Base-by-base conservation (phyloP, 2,329 filamentous ascomycete genomes). In the Chrysosphaeria jannelii region DNA sequence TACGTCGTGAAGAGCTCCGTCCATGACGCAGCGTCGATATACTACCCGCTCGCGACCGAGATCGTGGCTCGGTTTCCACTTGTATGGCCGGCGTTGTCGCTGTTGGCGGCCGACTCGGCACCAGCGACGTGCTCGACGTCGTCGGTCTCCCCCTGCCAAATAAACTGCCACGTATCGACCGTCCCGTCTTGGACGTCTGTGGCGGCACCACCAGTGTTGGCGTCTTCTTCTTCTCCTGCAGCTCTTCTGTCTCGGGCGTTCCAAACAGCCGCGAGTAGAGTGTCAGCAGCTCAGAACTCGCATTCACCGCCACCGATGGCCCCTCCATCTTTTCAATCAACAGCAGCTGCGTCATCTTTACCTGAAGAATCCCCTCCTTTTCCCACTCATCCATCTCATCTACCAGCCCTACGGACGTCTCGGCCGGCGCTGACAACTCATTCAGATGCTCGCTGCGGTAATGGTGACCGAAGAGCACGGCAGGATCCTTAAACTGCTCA, bases 341-440 rank as follows among this genome's bases (percentile, higher is more conserved):
- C 4, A 71, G 58, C 28, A 97, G 51, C 36, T 93, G 79, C 8
- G 81, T 91, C 61, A 93, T 89, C 42, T 89, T 89, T 29, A 91
- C 65, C 41, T 93, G 74, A n/a, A 97, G 46, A 20, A 97, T 67
- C 23, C 62, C 60, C 40, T 79, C 74, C 38, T 78, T 88, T 38
- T 93, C 79, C 13, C 64, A 61, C 27, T 66, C 61, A 30, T 76
- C 69, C 63, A 91, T 74, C 21, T 72, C 63, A 32, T 81, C 70
- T 1, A 88, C 55, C 22, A 74, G 38, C 4, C 65, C 62, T 30
- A 36, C 40, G n/a, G 20, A 16, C 18, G 17, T 13, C 18, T 29
- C 31, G 24, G 36, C 38, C 26, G 50, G 52, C 1, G 44, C 48
- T n/a, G n/a, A n/a, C n/a, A n/a, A n/a, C 20, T 60, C 53, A 19